These are phyloP conservation scores for Amylostereum chailletii DNA, from an alignment of 1,284 basidiomycete species.

Conservation along the genomic window DNA sequence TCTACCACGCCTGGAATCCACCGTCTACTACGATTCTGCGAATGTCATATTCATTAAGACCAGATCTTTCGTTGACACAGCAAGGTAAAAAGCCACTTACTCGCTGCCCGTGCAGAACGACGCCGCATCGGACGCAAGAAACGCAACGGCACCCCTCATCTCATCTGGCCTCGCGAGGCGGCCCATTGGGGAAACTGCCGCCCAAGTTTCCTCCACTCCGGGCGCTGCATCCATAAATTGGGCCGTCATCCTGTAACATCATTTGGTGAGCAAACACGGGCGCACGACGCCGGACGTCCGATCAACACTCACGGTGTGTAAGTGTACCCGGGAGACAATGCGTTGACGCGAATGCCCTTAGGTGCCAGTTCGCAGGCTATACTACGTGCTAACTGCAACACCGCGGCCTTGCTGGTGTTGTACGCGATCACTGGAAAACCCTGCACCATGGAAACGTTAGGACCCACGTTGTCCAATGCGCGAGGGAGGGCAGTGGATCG, in stretches of 20 bases:
- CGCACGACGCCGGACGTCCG: neutral
- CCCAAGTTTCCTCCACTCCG: constrained; percentile 63
- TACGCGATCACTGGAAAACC: constrained; percentile 67
- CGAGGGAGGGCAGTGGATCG: too few relatives aligned
- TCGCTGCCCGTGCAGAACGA: constrained; percentile 68
- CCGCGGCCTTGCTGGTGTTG: constrained; percentile 73
- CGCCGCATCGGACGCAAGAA: constrained; percentile 70
- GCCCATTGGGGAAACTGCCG: constrained; percentile 61
- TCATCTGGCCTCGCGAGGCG: constrained; percentile 72
- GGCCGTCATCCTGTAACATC: constrained; percentile 55
- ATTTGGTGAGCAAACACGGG: neutral
- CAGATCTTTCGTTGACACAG: neutral
- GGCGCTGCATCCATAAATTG: constrained; percentile 64
- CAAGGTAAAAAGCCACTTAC: constrained; percentile 30
- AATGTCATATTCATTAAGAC: neutral
- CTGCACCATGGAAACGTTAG: constrained; percentile 20
- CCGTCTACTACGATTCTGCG: neutral
- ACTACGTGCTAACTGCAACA: constrained; percentile 73
- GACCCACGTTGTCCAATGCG: neutral
- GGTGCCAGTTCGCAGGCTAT: constrained; percentile 74
- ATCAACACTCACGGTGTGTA: constrained; percentile 48
- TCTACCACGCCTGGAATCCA: neutral
- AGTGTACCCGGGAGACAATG: constrained; percentile 68
- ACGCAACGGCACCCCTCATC: constrained; percentile 62
- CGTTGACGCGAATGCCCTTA: constrained; percentile 63